Evolutionary conservation across 805 yeast species (phyloP).

Genomic region (Metschnikowia picachoensis): DNA sequence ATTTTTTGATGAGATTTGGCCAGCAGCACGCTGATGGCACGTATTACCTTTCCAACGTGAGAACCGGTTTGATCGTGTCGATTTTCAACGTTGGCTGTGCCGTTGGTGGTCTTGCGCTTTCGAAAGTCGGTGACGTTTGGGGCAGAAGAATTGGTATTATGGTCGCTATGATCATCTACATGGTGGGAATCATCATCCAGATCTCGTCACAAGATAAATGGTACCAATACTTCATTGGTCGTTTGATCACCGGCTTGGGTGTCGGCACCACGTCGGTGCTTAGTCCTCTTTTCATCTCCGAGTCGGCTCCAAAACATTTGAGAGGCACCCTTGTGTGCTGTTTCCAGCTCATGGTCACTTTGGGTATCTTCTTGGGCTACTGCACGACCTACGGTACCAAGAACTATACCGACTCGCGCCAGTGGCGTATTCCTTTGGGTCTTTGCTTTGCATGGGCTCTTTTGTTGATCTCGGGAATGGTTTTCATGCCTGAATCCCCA

Average conservation of each 20-base stretch:
- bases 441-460: slow-evolving; percentile 45
- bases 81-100: slow-evolving; percentile 70
- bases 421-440: slow-evolving; percentile 68
- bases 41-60: slow-evolving; percentile 38
- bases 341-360: slow-evolving; percentile 66
- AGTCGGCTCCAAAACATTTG: slow-evolving; percentile 63
- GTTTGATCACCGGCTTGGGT: slow-evolving; percentile 65
- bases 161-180: slow-evolving; percentile 51
- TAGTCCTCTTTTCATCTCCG: slow-evolving; percentile 64
- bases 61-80: slow-evolving; percentile 51
- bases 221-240: slow-evolving; percentile 58
- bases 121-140: slow-evolving; percentile 52
- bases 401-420: slow-evolving; percentile 45
- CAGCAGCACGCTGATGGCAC: slow-evolving; percentile 37
- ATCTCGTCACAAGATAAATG: slow-evolving; percentile 51
- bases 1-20: slow-evolving; percentile 54
- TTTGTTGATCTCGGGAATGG: slow-evolving; percentile 47
- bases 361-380: slow-evolving; percentile 70
- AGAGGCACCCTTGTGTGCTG: slow-evolving; percentile 71
- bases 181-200: slow-evolving; percentile 59
- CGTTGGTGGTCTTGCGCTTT: slow-evolving; percentile 60
- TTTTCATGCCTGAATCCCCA: slow-evolving; percentile 68
- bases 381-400: slow-evolving; percentile 64
- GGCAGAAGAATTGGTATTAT: slow-evolving; percentile 61
- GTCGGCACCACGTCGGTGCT: slow-evolving; percentile 70